Conservation (phyloP, 371 early-diverging fungal genomes). For the Apophysomyces ossiformis region DNA sequence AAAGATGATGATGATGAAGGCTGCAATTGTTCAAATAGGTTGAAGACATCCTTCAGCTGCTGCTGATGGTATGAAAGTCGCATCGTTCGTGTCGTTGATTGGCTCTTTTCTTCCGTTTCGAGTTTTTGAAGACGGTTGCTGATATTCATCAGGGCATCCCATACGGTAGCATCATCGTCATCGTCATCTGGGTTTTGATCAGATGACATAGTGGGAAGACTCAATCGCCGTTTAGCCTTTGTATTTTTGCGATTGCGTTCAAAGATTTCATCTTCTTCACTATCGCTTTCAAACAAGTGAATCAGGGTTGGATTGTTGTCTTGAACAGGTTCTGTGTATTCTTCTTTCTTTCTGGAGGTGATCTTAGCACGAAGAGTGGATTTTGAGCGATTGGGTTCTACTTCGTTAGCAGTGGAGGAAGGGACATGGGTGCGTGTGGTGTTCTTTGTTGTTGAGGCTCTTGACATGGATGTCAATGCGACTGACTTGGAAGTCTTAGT, state of each 20-base stretch:
- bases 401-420: constrained; percentile 6
- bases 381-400: constrained; percentile 6
- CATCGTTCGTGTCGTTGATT: not conserved
- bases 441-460: not conserved
- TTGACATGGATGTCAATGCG: not conserved
- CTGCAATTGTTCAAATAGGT: constrained; percentile 19
- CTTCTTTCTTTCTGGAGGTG: not conserved
- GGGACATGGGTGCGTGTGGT: not conserved
- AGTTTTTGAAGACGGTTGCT: constrained; percentile 19
- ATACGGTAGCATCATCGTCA: not conserved
- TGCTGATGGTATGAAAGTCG: constrained; percentile 14
- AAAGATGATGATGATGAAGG: not conserved
- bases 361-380: not conserved
- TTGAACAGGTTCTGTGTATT: not conserved
- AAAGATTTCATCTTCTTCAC: not conserved
- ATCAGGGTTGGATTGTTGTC: not conserved
- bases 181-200: not conserved
- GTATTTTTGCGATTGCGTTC: not conserved
- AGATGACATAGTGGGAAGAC: constrained; percentile 9
- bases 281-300: not conserved
- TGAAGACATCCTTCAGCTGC: constrained; percentile 19
- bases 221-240: constrained; percentile 12
- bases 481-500: not conserved
- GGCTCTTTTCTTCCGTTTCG: constrained; percentile 15
- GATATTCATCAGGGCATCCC: constrained; percentile 18